phyloP scores from a whole-genome alignment of 2,329 filamentous ascomycete species.

The Verticillium zaregamsianum region DNA sequence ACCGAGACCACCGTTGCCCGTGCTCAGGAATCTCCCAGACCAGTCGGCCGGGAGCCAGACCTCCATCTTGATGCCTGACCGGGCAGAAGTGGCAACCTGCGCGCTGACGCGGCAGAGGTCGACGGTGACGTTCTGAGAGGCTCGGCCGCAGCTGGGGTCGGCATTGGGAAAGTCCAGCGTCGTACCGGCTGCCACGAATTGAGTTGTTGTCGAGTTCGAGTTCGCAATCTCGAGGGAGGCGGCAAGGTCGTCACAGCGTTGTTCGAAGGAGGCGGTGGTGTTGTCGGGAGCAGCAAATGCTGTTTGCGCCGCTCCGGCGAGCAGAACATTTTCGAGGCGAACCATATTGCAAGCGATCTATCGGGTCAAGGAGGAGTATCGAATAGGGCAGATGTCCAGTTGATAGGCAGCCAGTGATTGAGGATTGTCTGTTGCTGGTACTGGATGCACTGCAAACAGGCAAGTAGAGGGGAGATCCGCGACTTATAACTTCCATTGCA shows the following conservation, averaged over 20 bases:
- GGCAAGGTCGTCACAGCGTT: slow-evolving; percentile 18
- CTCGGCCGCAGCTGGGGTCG: slow-evolving; percentile 28
- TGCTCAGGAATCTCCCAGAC: slow-evolving; percentile 39
- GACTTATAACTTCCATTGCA: too few relatives aligned
- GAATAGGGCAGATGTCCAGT: too few relatives aligned
- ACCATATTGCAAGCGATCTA: neutral
- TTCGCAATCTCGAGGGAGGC: slow-evolving; percentile 25
- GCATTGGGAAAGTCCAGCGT: slow-evolving; percentile 31
- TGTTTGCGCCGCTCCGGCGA: neutral
- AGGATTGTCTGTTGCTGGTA: too few relatives aligned
- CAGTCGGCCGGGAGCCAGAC: slow-evolving; percentile 42
- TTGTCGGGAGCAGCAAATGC: neutral
- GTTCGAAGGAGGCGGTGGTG: neutral
- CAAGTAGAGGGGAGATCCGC: too few relatives aligned
- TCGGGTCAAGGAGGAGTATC: too few relatives aligned
- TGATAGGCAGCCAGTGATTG: too few relatives aligned
- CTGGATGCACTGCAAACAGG: too few relatives aligned
- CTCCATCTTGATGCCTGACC: slow-evolving; percentile 39
- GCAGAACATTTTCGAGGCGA: neutral
- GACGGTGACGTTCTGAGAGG: slow-evolving; percentile 14
- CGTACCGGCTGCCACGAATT: slow-evolving; percentile 30
- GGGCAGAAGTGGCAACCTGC: slow-evolving; percentile 29
- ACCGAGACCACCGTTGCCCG: slow-evolving; percentile 43
- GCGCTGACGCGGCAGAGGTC: slow-evolving; percentile 24
- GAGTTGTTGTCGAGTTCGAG: slow-evolving; percentile 7